Evolutionary conservation across 1,284 basidiomycete genomes (phyloP).

Genomic region (Athelia psychrophila): DNA sequence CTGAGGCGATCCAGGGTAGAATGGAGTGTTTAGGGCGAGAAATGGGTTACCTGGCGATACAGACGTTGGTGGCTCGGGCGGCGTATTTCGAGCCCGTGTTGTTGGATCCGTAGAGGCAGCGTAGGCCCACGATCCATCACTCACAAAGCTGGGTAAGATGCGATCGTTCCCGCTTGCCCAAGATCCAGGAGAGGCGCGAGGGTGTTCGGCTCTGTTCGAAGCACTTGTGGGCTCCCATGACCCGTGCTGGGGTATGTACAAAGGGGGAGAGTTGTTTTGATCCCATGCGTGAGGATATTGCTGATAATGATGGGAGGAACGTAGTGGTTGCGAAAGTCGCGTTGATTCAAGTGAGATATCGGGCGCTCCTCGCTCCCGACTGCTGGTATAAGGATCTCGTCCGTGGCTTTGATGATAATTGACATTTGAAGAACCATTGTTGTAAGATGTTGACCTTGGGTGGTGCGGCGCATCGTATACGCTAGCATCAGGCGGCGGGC

Average conservation of each 20-base stretch:
- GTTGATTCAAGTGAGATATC: background rate
- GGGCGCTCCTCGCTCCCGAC: background rate
- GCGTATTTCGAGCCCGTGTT: conserved; percentile 1
- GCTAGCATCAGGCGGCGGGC: conserved; percentile 24
- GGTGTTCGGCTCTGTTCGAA: background rate
- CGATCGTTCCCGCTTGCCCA: background rate
- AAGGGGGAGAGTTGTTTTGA: background rate
- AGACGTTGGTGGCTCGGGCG: background rate
- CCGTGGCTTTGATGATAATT: conserved; percentile 18
- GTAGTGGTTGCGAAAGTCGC: background rate
- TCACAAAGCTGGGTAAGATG: background rate
- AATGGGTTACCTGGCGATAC: conserved; percentile 21
- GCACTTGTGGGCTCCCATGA: background rate
- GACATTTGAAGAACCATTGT: conserved; percentile 22
- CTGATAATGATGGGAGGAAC: background rate
- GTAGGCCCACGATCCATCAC: background rate
- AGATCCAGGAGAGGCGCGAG: background rate
- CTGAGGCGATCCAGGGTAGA: conserved; percentile 29
- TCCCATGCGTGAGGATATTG: background rate
- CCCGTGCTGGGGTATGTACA: background rate
- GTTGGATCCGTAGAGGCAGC: background rate
- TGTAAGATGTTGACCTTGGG: conserved; percentile 24
- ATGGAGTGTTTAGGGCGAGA: conserved; percentile 40
- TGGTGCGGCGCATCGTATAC: conserved; percentile 14
- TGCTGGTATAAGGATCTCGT: background rate